Conservation (phyloP, 441 rosid species). For the Adansonia madagascariensis region DNA sequence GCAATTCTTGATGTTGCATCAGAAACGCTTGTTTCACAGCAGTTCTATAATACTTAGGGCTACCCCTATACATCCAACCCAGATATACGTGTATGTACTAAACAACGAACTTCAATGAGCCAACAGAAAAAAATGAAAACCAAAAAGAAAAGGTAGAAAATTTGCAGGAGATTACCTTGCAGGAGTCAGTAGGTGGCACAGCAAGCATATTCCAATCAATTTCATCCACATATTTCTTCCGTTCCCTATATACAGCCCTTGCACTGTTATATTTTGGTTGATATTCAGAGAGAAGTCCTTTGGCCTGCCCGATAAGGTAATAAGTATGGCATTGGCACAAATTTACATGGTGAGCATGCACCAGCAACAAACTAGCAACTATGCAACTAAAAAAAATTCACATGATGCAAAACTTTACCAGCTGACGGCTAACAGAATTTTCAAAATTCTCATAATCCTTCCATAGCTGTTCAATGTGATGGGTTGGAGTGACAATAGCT, state of each 20-base stretch:
- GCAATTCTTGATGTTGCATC: slow-evolving; percentile 7
- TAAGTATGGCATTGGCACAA: background rate
- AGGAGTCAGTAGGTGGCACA: slow-evolving; percentile 78
- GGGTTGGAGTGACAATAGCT: slow-evolving; percentile 87
- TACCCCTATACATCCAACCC: background rate
- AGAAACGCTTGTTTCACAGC: slow-evolving; percentile 11
- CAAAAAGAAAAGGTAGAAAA: slow-evolving; percentile 20
- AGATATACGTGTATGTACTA: background rate
- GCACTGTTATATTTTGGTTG: slow-evolving; percentile 93
- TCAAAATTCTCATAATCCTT: slow-evolving; percentile 93
- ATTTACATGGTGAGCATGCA: slow-evolving; percentile 18
- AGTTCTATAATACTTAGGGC: background rate
- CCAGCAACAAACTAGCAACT: slow-evolving; percentile 18
- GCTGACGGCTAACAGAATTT: slow-evolving; percentile 88
- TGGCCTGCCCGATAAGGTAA: slow-evolving; percentile 64
- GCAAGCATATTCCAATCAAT: slow-evolving; percentile 96
- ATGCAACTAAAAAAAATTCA: slow-evolving; percentile 25
- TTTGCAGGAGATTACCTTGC: slow-evolving; percentile 55
- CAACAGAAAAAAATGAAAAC: slow-evolving; percentile 4
- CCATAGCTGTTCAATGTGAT: slow-evolving; percentile 96
- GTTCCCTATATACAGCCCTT: slow-evolving; percentile 90
- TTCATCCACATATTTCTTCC: slow-evolving; percentile 91
- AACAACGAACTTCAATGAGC: background rate
- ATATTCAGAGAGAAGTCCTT: slow-evolving; percentile 87
- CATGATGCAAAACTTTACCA: slow-evolving; percentile 54